These are phyloP conservation scores for Leishmania guyanensis DNA, from an alignment of 208 protist genomes.

Conservation along the genomic window DNA sequence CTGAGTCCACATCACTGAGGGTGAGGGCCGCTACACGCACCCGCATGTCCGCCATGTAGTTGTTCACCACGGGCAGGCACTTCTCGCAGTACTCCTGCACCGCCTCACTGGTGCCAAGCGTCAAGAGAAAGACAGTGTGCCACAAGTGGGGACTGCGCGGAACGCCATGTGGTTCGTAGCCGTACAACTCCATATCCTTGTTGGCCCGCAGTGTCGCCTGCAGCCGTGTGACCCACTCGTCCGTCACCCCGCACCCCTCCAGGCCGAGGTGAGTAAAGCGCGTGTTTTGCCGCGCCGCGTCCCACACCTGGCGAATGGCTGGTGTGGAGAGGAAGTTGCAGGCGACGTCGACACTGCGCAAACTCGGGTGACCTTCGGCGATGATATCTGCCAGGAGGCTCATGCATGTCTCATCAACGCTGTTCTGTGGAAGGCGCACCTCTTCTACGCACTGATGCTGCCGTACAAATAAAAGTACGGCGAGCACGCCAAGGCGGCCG, in stretches of 20 bases:
- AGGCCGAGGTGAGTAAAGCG: conserved; percentile 42
- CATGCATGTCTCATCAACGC: conserved; percentile 61
- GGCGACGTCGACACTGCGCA: conserved; percentile 64
- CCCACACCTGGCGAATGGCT: conserved; percentile 70
- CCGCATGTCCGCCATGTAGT: conserved; percentile 54
- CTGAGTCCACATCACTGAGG: conserved; percentile 47
- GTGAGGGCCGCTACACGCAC: conserved; percentile 73
- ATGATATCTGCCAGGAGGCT: conserved; percentile 64
- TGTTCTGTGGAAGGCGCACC: conserved; percentile 67
- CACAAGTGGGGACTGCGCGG: conserved; percentile 46
- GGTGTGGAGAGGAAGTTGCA: conserved; percentile 72
- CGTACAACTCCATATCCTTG: conserved; percentile 42
- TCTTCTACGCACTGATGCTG: conserved; percentile 62
- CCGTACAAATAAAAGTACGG: conserved; percentile 67
- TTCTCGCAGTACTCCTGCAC: conserved; percentile 54
- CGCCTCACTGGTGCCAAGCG: conserved; percentile 45
- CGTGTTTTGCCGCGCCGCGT: conserved; percentile 41
- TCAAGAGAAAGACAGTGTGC: conserved; percentile 73
- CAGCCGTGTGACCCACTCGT: conserved; percentile 74
- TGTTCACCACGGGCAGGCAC: conserved; percentile 61
- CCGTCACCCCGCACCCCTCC: conserved; percentile 54
- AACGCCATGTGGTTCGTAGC: conserved; percentile 51
- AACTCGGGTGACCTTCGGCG: conserved; percentile 42
- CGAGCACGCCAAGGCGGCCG: conserved; percentile 66
- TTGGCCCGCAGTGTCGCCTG: conserved; percentile 60